Percentiles rank a stretch among this genome's conserved stretches.
Evolutionary conservation across 106 monocot species (phyloP).

Genomic region (Ottelia alismoides): DNA sequence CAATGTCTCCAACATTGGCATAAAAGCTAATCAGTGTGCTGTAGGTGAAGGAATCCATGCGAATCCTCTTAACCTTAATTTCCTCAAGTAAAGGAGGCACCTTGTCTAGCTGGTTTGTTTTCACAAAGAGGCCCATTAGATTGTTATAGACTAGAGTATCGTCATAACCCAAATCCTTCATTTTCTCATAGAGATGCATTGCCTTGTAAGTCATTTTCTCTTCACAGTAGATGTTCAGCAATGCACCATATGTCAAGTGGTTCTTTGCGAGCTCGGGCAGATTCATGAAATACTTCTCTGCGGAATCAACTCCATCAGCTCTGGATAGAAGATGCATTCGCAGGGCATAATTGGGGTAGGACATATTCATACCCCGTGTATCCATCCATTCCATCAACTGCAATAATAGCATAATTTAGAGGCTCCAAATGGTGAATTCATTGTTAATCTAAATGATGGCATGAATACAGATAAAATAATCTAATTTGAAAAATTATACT

Average conservation of each 20-base stretch:
- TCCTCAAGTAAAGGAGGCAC: slow-evolving; percentile 18
- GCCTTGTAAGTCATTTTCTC: slow-evolving; percentile 29
- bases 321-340: slow-evolving; percentile 47
- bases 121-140: slow-evolving; percentile 31
- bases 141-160: slow-evolving; percentile 43
- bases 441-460: no score
- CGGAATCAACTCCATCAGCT: slow-evolving; percentile 31
- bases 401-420: no score
- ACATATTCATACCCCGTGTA: slow-evolving; percentile 19
- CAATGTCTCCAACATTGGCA: slow-evolving; percentile 25
- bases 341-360: slow-evolving; percentile 27
- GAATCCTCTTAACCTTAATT: slow-evolving; percentile 26
- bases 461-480: no score
- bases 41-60: slow-evolving; percentile 35
- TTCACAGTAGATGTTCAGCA: slow-evolving; percentile 25
- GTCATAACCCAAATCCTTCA: slow-evolving; percentile 34
- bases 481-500: no score
- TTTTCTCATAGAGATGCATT: slow-evolving; percentile 31
- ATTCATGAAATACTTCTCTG: slow-evolving; percentile 42
- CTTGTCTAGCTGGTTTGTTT: slow-evolving; percentile 31
- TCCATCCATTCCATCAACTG: slow-evolving; percentile 71
- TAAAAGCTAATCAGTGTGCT: slow-evolving; percentile 40
- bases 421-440: no score
- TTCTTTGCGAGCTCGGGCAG: slow-evolving; percentile 32
- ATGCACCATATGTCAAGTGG: slow-evolving; percentile 32